phyloP scores from a whole-genome alignment of 306 rosid genomes.

The Lathyrus aphaca region DNA sequence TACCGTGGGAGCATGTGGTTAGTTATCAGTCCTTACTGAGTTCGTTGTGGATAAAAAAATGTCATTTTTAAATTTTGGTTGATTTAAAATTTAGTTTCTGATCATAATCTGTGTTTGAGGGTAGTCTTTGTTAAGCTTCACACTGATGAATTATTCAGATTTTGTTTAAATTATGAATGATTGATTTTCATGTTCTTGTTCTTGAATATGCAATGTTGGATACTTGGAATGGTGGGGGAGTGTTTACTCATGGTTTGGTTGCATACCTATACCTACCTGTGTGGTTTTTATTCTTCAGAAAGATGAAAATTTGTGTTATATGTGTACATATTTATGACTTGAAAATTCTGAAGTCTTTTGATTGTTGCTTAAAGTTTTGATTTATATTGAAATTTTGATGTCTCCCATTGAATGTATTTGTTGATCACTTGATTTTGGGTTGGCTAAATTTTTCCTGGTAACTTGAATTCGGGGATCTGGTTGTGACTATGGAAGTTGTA shows the following conservation, averaged over 20 bases:
- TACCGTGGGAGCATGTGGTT: slow-evolving; percentile 94
- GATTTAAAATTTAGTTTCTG: neutral
- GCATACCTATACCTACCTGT: neutral
- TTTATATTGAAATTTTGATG: neutral
- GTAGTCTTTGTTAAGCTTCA: neutral
- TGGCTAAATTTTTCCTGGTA: slow-evolving; percentile 3
- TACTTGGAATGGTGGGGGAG: neutral
- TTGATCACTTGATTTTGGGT: slow-evolving; percentile 1
- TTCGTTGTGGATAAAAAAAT: neutral
- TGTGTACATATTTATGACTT: neutral
- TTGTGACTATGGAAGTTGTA: slow-evolving; percentile 22
- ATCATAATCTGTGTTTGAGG: neutral
- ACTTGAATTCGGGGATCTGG: slow-evolving; percentile 12
- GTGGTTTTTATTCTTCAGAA: neutral
- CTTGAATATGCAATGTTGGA: neutral
- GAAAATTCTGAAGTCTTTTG: neutral
- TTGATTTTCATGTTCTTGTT: neutral
- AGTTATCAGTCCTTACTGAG: slow-evolving; percentile 43
- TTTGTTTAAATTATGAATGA: neutral
- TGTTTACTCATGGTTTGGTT: neutral
- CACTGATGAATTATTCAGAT: neutral
- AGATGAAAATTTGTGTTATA: slow-evolving; percentile 10
- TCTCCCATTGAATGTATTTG: neutral
- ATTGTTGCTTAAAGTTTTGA: slow-evolving; percentile 7
- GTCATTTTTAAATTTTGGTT: neutral